Percentiles rank a stretch among this genome's conserved stretches.
Evolutionary conservation across 768 basidiomycete genomes (phyloP).

Genomic region (Collybia mongolica): DNA sequence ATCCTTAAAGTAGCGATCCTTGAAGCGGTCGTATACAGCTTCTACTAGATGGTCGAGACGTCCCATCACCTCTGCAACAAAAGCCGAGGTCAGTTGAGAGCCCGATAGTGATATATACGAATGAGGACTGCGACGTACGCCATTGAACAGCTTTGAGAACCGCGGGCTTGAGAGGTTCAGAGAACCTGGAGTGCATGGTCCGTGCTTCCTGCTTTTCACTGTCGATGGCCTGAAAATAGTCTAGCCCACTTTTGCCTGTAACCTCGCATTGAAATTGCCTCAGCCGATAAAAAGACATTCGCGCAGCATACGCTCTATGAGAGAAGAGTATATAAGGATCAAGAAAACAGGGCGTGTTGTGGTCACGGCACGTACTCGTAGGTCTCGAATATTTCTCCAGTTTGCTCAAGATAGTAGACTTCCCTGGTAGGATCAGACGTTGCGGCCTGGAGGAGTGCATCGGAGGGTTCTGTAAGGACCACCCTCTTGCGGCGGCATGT

Average conservation of each 20-base stretch:
- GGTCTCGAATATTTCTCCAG: slow-evolving; percentile 95
- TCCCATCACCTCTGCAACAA: slow-evolving; percentile 85
- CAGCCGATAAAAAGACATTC: slow-evolving; percentile 92
- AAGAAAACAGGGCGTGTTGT: slow-evolving; percentile 23
- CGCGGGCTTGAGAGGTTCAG: slow-evolving; percentile 88
- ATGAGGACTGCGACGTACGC: slow-evolving; percentile 64
- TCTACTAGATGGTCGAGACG: slow-evolving; percentile 95
- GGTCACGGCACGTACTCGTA: slow-evolving; percentile 74
- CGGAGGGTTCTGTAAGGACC: slow-evolving; percentile 80
- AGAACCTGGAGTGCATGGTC: slow-evolving; percentile 88
- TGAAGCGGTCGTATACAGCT: slow-evolving; percentile 93
- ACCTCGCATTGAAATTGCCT: slow-evolving; percentile 98
- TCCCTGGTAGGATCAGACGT: slow-evolving; percentile 65
- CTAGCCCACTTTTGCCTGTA: slow-evolving; percentile 89
- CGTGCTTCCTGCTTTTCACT: slow-evolving; percentile 89
- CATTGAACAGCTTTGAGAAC: slow-evolving; percentile 94
- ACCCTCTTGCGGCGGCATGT: slow-evolving; percentile 90
- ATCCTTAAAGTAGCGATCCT: slow-evolving; percentile 88
- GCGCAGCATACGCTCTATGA: slow-evolving; percentile 74
- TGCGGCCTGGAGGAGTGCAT: slow-evolving; percentile 62
- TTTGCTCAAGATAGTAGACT: slow-evolving; percentile 91
- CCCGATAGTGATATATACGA: slow-evolving; percentile 14
- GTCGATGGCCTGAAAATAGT: slow-evolving; percentile 92
- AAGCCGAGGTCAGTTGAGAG: slow-evolving; percentile 14
- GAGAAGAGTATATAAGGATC: slow-evolving; percentile 15